phyloP scores from a whole-genome alignment of 139 green algal genomes.

The Volvox africanus region DNA sequence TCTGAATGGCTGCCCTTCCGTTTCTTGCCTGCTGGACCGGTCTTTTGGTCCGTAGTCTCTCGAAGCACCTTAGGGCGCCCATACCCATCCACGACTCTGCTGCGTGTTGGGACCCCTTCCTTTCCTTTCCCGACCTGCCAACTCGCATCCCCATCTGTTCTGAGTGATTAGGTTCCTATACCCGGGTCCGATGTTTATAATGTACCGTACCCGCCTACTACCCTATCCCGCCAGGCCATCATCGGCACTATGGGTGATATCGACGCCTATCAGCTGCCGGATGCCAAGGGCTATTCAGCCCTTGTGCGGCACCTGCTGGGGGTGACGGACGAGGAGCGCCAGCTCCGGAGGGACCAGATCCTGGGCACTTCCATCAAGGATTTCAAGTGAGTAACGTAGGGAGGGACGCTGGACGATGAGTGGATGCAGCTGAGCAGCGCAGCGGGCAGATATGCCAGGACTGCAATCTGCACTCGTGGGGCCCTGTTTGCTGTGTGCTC shows the following conservation, averaged over 20 bases:
- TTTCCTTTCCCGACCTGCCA: background rate
- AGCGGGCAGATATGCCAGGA: too few species aligned
- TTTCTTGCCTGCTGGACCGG: too few species aligned
- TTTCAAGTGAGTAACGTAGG: conserved; percentile 72
- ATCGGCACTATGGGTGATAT: conserved; percentile 73
- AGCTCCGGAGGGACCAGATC: conserved; percentile 92
- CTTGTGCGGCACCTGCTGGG: conserved; percentile 93
- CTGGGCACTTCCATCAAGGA: conserved; percentile 83
- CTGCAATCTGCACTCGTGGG: too few species aligned
- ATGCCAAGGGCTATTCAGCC: conserved; percentile 69
- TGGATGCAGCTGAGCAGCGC: too few species aligned
- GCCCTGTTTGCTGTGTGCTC: too few species aligned
- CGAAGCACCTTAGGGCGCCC: too few species aligned
- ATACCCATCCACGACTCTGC: too few species aligned
- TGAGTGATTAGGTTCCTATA: too few species aligned
- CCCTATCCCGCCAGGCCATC: conserved; percentile 73
- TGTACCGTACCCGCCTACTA: background rate
- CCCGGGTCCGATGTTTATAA: too few species aligned
- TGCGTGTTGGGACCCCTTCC: too few species aligned
- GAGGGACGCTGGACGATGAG: background rate
- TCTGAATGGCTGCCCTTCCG: too few species aligned
- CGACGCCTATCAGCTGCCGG: conserved; percentile 59
- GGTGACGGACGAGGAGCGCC: conserved; percentile 94
- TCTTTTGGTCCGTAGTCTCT: too few species aligned
- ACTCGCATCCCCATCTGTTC: background rate